A percentile compares a stretch with the other conserved stretches of the same genome.
Evolutionary conservation across 768 basidiomycete genomes (phyloP).

Genomic region (Tephrocybe rancida): DNA sequence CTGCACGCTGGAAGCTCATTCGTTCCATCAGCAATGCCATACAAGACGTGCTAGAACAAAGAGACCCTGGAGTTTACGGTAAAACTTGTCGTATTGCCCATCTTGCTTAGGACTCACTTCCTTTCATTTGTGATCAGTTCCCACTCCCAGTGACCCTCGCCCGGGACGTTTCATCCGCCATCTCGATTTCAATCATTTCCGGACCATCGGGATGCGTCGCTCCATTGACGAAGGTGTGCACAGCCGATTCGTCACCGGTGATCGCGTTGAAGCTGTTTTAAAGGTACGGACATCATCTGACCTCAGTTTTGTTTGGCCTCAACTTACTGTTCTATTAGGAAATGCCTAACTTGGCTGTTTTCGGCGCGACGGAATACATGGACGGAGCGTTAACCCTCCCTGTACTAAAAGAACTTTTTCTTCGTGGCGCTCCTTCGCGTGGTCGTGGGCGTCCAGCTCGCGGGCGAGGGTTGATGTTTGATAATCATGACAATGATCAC

Average conservation of each 20-base stretch:
- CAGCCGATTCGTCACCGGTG: constrained; percentile 91
- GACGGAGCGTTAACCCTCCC: constrained; percentile 85
- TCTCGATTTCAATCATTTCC: constrained; percentile 95
- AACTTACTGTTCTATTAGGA: constrained; percentile 54
- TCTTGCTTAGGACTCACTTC: not conserved
- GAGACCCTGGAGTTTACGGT: constrained; percentile 76
- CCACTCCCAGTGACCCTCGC: constrained; percentile 66
- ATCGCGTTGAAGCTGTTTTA: constrained; percentile 75
- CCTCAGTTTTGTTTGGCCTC: constrained; percentile 10
- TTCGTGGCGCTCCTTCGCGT: constrained; percentile 77
- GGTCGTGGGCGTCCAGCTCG: constrained; percentile 70
- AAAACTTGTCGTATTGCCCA: constrained; percentile 16
- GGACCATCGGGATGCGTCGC: constrained; percentile 94
- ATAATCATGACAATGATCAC: constrained; percentile 57
- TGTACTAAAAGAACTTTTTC: constrained; percentile 88
- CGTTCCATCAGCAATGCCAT: constrained; percentile 79
- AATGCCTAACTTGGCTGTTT: constrained; percentile 80
- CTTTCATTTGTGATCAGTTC: constrained; percentile 44
- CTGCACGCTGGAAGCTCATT: constrained; percentile 83
- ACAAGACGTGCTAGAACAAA: constrained; percentile 64
- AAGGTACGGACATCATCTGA: constrained; percentile 51
- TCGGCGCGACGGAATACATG: constrained; percentile 99
- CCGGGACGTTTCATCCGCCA: constrained; percentile 83
- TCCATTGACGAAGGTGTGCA: constrained; percentile 88
- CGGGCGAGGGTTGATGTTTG: constrained; percentile 55